Percentiles rank a stretch among this genome's conserved stretches.
phyloP scores from a whole-genome alignment of 2,329 filamentous ascomycete species.

The Juglanconis sp. region DNA sequence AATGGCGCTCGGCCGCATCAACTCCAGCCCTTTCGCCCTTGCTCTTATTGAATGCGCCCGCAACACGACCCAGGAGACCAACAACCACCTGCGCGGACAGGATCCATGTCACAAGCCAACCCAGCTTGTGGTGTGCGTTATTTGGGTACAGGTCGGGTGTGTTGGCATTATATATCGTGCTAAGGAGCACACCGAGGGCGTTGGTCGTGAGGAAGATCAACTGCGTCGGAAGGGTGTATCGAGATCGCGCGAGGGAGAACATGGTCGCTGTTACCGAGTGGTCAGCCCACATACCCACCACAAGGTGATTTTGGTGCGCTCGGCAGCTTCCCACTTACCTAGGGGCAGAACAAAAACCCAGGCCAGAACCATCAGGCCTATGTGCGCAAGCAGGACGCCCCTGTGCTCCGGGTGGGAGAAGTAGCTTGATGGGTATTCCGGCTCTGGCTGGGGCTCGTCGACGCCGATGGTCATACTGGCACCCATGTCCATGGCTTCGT shows the following conservation, averaged over 20 bases:
- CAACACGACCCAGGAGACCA: slow-evolving; percentile 61
- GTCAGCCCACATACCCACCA: slow-evolving; percentile 15
- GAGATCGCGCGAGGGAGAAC: slow-evolving; percentile 78
- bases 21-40: slow-evolving; percentile 7
- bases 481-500: slow-evolving; percentile 27
- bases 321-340: slow-evolving; percentile 44
- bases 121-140: slow-evolving; percentile 84
- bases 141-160: slow-evolving; percentile 84
- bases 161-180: slow-evolving; percentile 70
- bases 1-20: slow-evolving; percentile 44
- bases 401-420: slow-evolving; percentile 37
- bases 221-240: slow-evolving; percentile 67
- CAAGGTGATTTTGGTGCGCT: background rate
- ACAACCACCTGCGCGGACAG: slow-evolving; percentile 68
- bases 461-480: slow-evolving; percentile 25
- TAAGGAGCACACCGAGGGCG: slow-evolving; percentile 60
- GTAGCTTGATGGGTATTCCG: slow-evolving; percentile 34
- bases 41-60: slow-evolving; percentile 37
- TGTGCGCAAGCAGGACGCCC: slow-evolving; percentile 51
- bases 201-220: slow-evolving; percentile 65
- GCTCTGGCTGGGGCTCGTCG: slow-evolving; percentile 24
- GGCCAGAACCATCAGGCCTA: slow-evolving; percentile 62
- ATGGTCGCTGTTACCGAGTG: slow-evolving; percentile 63
- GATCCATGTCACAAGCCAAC: slow-evolving; percentile 78
- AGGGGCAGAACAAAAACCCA: slow-evolving; percentile 70